Conservation (phyloP, 176 grass and related monocot species). For the Bothriochloa decipiens region DNA sequence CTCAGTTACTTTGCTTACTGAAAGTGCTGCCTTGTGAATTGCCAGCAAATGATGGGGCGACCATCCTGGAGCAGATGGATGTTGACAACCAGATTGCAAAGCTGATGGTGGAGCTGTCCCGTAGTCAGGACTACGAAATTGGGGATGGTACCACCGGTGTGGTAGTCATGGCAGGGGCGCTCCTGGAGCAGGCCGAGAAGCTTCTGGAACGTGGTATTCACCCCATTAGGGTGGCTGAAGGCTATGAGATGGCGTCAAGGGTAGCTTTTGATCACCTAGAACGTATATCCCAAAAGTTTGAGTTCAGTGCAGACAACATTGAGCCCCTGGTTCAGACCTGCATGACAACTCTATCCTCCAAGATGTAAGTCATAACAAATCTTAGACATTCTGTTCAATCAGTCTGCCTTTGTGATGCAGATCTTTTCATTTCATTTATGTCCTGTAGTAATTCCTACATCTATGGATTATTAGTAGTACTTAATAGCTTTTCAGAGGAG, state of each 20-base stretch:
- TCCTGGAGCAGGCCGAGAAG: constrained; percentile 86
- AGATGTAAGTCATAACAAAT: constrained; percentile 63
- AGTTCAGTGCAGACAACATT: constrained; percentile 64
- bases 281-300: constrained; percentile 66
- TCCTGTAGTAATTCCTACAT: not conserved
- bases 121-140: constrained; percentile 87
- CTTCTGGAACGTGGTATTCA: constrained; percentile 81
- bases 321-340: constrained; percentile 58
- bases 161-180: constrained; percentile 78
- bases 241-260: constrained; percentile 92
- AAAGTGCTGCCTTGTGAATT: constrained; percentile 19
- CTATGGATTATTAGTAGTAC: not conserved
- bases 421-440: not conserved
- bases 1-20: constrained; percentile 16
- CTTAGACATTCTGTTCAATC: not conserved
- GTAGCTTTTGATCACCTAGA: constrained; percentile 81
- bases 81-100: constrained; percentile 91
- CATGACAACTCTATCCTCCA: constrained; percentile 94
- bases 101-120: constrained; percentile 86
- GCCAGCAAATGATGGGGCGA: constrained; percentile 85
- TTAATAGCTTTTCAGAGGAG: not conserved
- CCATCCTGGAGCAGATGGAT: constrained; percentile 91
- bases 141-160: constrained; percentile 86
- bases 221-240: constrained; percentile 77
- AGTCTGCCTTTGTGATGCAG: not conserved